Conservation (phyloP, 169 alveolate species). For the Plasmodium chabaudi region DNA sequence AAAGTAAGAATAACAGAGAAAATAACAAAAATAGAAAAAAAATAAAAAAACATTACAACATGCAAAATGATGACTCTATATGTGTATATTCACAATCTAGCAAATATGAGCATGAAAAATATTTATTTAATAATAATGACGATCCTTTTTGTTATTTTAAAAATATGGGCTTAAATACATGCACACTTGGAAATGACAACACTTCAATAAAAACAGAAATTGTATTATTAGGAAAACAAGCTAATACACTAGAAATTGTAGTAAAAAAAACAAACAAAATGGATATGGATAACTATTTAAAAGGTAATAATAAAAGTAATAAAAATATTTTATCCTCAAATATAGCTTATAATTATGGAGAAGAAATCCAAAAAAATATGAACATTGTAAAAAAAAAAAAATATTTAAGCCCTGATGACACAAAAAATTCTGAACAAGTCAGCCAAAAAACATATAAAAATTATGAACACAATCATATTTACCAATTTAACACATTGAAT, state of each 20-base stretch:
- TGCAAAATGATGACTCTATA: neutral
- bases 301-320: neutral
- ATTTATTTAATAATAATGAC: conserved; percentile 13
- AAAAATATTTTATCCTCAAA: neutral
- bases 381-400: neutral
- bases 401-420: too few species aligned
- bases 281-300: neutral
- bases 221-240: too few species aligned
- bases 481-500: too few species aligned
- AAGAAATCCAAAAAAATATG: neutral
- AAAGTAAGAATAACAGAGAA: too few species aligned
- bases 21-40: neutral
- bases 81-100: neutral
- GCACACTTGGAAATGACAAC: conserved; percentile 13
- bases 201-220: neutral
- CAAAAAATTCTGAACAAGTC: too few species aligned
- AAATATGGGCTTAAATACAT: conserved; percentile 2
- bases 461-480: too few species aligned
- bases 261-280: neutral
- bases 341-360: too few species aligned
- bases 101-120: neutral
- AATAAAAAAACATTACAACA: neutral
- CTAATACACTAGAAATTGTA: neutral
- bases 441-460: too few species aligned
- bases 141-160: conserved; percentile 12